These are phyloP conservation scores for Arxiozyma heterogenica DNA, from an alignment of 1,139 yeast genomes.

Conservation along the genomic window DNA sequence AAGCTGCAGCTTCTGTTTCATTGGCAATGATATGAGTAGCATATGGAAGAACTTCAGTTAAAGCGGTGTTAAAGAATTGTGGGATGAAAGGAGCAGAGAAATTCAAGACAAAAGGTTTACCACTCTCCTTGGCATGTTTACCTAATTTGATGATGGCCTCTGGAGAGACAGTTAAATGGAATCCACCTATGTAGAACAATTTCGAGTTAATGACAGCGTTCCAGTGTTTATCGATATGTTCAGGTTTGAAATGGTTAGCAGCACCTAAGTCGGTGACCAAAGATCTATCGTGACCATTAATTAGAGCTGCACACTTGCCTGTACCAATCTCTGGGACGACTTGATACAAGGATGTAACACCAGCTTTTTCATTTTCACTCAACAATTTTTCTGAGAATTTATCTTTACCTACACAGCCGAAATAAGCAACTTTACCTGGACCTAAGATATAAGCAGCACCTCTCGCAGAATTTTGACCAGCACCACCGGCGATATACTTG, in stretches of 20 bases:
- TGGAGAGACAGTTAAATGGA: slow-evolving; percentile 96
- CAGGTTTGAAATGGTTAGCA: slow-evolving; percentile 90
- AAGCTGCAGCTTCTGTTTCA: slow-evolving; percentile 94
- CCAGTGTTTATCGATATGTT: slow-evolving; percentile 88
- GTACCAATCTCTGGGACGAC: slow-evolving; percentile 69
- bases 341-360: slow-evolving; percentile 80
- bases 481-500: slow-evolving; percentile 91
- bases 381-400: slow-evolving; percentile 71
- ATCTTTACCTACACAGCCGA: slow-evolving; percentile 95
- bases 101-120: slow-evolving; percentile 79
- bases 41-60: slow-evolving; percentile 73
- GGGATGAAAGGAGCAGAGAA: slow-evolving; percentile 95
- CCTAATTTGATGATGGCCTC: slow-evolving; percentile 87
- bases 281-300: slow-evolving; percentile 82
- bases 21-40: slow-evolving; percentile 90
- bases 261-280: slow-evolving; percentile 95
- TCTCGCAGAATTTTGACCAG: slow-evolving; percentile 98
- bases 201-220: slow-evolving; percentile 68
- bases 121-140: slow-evolving; percentile 77
- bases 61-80: slow-evolving; percentile 86
- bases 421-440: slow-evolving; percentile 72
- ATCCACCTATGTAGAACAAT: slow-evolving; percentile 89
- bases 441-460: slow-evolving; percentile 95
- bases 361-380: slow-evolving; percentile 80
- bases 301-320: slow-evolving; percentile 97